Percentiles rank a stretch among this genome's conserved stretches.
phyloP scores from a whole-genome alignment of 2,329 filamentous ascomycete genomes.

The Celoporthe dispersa region DNA sequence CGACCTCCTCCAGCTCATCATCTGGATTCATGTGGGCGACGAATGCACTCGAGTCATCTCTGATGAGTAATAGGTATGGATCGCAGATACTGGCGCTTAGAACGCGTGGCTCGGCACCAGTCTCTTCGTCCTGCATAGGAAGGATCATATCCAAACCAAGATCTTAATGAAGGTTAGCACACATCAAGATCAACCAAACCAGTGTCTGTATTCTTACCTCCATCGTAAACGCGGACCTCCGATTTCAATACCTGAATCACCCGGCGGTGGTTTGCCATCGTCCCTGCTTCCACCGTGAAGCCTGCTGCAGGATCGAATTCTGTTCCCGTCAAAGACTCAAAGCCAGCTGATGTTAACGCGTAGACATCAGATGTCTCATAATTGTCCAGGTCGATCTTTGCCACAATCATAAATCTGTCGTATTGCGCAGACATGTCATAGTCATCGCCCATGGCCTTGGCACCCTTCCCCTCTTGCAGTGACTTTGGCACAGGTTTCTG shows the following conservation, averaged over 20 bases:
- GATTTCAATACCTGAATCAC: conserved; percentile 87
- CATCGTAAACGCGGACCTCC: conserved; percentile 89
- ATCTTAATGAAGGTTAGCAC: conserved; percentile 55
- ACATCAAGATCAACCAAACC: not conserved
- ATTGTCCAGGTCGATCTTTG: conserved; percentile 69
- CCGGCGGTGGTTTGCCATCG: conserved; percentile 77
- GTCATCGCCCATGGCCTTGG: conserved; percentile 55
- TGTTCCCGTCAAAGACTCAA: conserved; percentile 77
- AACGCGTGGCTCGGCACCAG: conserved; percentile 77
- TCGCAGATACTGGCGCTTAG: conserved; percentile 84
- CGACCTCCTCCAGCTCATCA: conserved; percentile 84
- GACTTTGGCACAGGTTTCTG: conserved; percentile 69
- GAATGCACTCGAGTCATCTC: conserved; percentile 81
- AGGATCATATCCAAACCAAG: conserved; percentile 89
- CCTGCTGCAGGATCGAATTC: conserved; percentile 93
- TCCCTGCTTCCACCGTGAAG: conserved; percentile 82
- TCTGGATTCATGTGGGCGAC: conserved; percentile 79
- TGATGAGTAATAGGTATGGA: conserved; percentile 80
- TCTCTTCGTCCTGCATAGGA: conserved; percentile 90
- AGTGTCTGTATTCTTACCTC: conserved; percentile 60
- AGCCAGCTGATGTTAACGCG: conserved; percentile 70
- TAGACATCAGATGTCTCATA: conserved; percentile 82
- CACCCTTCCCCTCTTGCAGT: conserved; percentile 55
- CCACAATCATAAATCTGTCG: conserved; percentile 82
- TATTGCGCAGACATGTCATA: conserved; percentile 65